Conservation (phyloP, 192 early-diverging fungal species). For the Tieghemiomyces parasiticus region DNA sequence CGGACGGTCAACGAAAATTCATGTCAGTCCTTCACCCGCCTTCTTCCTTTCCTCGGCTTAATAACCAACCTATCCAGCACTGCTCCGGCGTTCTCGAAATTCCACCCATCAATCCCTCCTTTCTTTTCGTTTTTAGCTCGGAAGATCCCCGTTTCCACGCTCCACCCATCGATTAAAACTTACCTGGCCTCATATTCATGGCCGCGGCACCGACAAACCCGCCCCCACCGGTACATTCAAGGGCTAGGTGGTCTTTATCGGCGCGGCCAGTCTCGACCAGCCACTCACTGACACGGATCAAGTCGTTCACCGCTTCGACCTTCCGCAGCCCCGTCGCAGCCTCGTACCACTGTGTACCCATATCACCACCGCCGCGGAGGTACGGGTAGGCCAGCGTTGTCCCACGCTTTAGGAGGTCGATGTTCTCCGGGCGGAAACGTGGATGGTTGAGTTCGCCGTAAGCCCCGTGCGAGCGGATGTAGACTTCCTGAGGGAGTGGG, state of each 20-base stretch:
- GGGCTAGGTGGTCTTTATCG: not conserved
- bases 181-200: not conserved
- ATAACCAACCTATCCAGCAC: no score
- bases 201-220: not conserved
- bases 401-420: not conserved
- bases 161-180: no score
- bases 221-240: not conserved
- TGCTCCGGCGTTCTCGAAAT: no score
- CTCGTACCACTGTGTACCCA: not conserved
- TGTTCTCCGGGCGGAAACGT: not conserved
- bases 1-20: no score
- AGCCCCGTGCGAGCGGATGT: not conserved
- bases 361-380: not conserved
- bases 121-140: no score
- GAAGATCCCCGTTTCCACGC: no score
- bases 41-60: no score
- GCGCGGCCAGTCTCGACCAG: not conserved
- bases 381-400: not conserved
- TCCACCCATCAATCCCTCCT: no score
- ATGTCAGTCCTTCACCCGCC: no score
- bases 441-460: not conserved
- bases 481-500: no score
- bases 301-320: not conserved
- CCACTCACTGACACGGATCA: not conserved
- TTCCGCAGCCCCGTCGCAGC: not conserved